Percentiles rank a stretch among this genome's conserved stretches.
These are phyloP conservation scores for Rhodosporidiobolus sp. DNA, from an alignment of 768 basidiomycete genomes.

Conservation along the genomic window DNA sequence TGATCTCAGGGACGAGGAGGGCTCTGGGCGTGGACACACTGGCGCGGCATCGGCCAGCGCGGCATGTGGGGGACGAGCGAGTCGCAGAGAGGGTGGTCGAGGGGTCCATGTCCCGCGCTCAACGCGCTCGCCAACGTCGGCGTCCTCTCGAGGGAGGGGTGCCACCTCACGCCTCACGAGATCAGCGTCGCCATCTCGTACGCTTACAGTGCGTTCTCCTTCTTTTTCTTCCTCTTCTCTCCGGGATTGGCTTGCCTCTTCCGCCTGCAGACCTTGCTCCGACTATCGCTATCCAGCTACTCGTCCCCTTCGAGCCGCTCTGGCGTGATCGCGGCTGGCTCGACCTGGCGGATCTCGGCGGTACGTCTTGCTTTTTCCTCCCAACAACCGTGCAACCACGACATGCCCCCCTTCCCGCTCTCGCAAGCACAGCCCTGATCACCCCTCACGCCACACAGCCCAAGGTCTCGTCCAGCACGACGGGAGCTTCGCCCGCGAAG, in stretches of 20 bases:
- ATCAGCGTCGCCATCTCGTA: slow-evolving; percentile 31
- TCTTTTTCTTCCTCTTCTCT: background rate
- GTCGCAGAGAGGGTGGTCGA: background rate
- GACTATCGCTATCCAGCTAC: slow-evolving; percentile 27
- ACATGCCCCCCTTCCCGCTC: too few relatives aligned
- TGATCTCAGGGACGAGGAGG: background rate
- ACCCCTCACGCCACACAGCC: background rate
- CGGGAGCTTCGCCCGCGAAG: slow-evolving; percentile 13
- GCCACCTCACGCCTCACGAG: slow-evolving; percentile 32
- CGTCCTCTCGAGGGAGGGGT: slow-evolving; percentile 25
- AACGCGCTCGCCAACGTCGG: slow-evolving; percentile 40
- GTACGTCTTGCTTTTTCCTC: too few relatives aligned
- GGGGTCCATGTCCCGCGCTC: slow-evolving; percentile 29
- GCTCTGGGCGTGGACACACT: slow-evolving; percentile 17
- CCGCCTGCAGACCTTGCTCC: slow-evolving; percentile 13
- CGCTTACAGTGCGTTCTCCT: slow-evolving; percentile 27
- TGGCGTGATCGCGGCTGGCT: slow-evolving; percentile 19
- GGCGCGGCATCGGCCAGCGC: slow-evolving; percentile 12
- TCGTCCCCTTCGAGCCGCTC: slow-evolving; percentile 14
- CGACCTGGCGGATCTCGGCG: slow-evolving; percentile 19
- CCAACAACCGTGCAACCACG: too few relatives aligned
- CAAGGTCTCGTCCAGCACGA: slow-evolving; percentile 31
- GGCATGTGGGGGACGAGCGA: background rate
- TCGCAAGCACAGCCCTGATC: too few relatives aligned
- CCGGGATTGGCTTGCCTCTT: background rate